Conservation (phyloP, 148 eudicot species). For the Mesembryanthemum crystallinum region DNA sequence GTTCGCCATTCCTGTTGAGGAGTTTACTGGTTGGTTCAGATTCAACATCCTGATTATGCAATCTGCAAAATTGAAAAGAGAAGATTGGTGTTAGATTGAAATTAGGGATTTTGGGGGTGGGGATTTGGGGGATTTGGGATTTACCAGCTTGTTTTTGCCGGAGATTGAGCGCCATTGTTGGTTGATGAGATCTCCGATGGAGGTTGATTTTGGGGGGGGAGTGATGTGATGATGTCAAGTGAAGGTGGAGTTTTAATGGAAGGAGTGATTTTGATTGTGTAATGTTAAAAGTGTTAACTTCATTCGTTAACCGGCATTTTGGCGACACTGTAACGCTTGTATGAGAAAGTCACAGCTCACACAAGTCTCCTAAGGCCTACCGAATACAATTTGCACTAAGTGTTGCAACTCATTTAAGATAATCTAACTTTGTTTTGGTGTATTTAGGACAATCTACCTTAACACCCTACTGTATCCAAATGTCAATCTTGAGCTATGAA, state of each 20-base stretch:
- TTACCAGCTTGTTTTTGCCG: slow-evolving; percentile 87
- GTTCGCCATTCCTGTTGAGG: slow-evolving; percentile 62
- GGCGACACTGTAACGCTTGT: no score
- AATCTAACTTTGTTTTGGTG: no score
- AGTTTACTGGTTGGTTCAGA: slow-evolving; percentile 78
- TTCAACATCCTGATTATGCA: slow-evolving; percentile 86
- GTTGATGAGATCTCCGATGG: neutral
- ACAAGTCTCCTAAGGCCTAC: no score
- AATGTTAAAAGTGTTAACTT: no score
- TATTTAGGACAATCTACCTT: no score
- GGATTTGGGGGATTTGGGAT: neutral
- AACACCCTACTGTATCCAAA: no score
- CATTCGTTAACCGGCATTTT: no score
- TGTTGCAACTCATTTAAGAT: no score
- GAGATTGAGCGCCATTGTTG: slow-evolving; percentile 79
- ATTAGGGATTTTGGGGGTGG: neutral
- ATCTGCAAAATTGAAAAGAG: slow-evolving; percentile 46
- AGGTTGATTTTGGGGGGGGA: neutral
- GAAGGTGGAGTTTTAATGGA: neutral
- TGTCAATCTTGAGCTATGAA: no score
- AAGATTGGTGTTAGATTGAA: slow-evolving; percentile 1
- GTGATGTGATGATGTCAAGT: no score
- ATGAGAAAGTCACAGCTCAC: no score
- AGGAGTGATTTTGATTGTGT: neutral
- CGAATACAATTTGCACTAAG: no score